Base-by-base conservation (phyloP, 441 rosid genomes). In the Populus hybrid region DNA sequence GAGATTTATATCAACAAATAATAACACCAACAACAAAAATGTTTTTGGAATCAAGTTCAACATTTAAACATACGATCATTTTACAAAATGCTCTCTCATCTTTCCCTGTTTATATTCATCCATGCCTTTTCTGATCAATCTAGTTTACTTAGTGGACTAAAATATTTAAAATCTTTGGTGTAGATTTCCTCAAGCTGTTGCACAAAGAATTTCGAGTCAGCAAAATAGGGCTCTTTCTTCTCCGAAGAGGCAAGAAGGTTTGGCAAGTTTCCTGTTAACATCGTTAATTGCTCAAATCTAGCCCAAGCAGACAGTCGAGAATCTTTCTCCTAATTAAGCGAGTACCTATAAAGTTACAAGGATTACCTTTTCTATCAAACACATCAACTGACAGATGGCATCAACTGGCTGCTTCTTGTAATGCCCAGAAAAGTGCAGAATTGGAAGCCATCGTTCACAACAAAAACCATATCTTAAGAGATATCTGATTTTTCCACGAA, bases 391-490 rank as follows among this genome's bases (percentile, higher is more conserved):
- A 79, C 89, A 82, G 72, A 70, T 83, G 87, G 78, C 84, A 20
- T 1, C 6, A 57, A 68, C 67, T 9, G 61, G 70, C 73, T 38
- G 74, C 57, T 71, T n/a, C 80, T 70, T 5, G 81, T 77, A 9
- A 24, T 30, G 16, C 18, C 11, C 68, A 63, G 67, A 18, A 63
- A 63, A 63, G 24, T 21, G 28, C 28, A 18, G 2, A 63, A 20
- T 0, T 63, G 67, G n/a, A n/a, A 63, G 67, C 10, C 23, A 63
- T 63, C 67, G 67, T 18, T n/a, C 67, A 24, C 70, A 69, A 79
- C 87, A 81, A 83, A 73, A 76, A 69, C 76, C 85, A 28, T 78
- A 81, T 84, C 87, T 82, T 10, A 54, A 3, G 18, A 67, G 86
- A 73, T 73, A 75, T 77, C 69, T 79, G 59, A 14, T 16, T 23